Evolutionary conservation across 1,284 basidiomycete genomes (phyloP), one percentile per base, ranked within the genome.

Genomic region (Paramarasmius palmivorus): DNA sequence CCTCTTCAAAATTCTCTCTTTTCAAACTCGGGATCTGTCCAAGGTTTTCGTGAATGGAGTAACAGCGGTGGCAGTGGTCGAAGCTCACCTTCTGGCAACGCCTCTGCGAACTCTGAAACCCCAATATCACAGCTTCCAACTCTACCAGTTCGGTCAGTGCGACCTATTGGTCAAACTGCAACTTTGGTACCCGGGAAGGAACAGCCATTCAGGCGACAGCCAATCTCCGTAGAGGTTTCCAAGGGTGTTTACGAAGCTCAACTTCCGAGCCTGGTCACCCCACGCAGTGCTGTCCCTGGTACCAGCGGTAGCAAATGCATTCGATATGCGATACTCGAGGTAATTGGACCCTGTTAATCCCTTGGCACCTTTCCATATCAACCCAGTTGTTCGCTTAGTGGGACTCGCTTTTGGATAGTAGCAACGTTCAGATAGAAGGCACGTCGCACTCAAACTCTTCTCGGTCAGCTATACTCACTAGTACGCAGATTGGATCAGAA

Each of bases 371-470:
- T 3, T 47, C 51, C 44, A 53, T 54, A 38, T 39, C 15, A 42
- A 7, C 34, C 35, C 38, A 56, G 54, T 56, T 55, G 26, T 32
- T n/a, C n/a, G 50, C 23, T 36, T 60, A 94, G 88, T 95, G 93
- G 88, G 79, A 89, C 64, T 89, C 89, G 1, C 73, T 97, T 5
- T 72, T 96, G 51, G 94, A 96, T 62, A 94, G 92, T 61, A 93
- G 90, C 63, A 94, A 94, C 62, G 86, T 94, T 61, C 87, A 88
- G 61, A 88, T 88, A 45, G 75, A 83, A 60, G 88, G 90, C 88
- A 47, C 34, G 45, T 42, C 4, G 48, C 25, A 41, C 44, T 36
- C 57, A 34, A 57, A 50, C 5, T 49, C 35, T 49, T 20, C 49
- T 56, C 46, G 20, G 41, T 40, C 47, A 37, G 35, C 57, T 35